A percentile compares a stretch with the other conserved stretches of the same genome.
Evolutionary conservation across 768 basidiomycete species (phyloP).

Genomic region (Mycena galopus): DNA sequence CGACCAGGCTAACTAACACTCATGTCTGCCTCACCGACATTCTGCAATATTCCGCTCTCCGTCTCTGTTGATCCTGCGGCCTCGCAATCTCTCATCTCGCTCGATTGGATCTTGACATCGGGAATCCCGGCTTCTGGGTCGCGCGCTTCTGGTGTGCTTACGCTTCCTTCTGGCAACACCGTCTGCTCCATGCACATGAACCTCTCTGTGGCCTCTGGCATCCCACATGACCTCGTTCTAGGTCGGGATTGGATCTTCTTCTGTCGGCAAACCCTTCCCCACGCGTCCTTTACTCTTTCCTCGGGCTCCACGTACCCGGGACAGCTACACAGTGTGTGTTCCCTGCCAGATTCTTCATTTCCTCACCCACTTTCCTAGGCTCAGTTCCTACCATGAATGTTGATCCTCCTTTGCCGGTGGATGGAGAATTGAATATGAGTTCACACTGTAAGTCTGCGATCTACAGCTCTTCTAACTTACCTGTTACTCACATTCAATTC

Average conservation of each 20-base stretch:
- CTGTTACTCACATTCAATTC: too few species aligned
- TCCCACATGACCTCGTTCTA: not conserved
- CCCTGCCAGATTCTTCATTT: not conserved
- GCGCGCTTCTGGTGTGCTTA: not conserved
- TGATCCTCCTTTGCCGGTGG: not conserved
- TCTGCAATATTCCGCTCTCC: too few species aligned
- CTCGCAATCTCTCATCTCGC: too few species aligned
- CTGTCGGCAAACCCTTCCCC: too few species aligned
- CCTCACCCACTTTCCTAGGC: not conserved
- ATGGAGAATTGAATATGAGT: too few species aligned
- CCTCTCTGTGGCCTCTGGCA: not conserved
- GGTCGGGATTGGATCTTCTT: not conserved
- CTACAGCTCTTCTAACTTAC: not conserved
- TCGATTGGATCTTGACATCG: too few species aligned
- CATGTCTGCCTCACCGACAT: too few species aligned
- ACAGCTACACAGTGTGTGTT: not conserved
- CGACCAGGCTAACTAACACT: too few species aligned
- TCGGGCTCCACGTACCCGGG: not conserved
- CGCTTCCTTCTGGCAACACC: not conserved
- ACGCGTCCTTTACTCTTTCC: not conserved
- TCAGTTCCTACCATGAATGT: not conserved
- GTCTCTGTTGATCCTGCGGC: too few species aligned
- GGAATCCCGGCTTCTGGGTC: too few species aligned
- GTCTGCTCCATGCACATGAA: not conserved
- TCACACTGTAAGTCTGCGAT: not conserved